phyloP scores from a whole-genome alignment of 495 filamentous ascomycete genomes.

The Clohesyomyces aquaticus region DNA sequence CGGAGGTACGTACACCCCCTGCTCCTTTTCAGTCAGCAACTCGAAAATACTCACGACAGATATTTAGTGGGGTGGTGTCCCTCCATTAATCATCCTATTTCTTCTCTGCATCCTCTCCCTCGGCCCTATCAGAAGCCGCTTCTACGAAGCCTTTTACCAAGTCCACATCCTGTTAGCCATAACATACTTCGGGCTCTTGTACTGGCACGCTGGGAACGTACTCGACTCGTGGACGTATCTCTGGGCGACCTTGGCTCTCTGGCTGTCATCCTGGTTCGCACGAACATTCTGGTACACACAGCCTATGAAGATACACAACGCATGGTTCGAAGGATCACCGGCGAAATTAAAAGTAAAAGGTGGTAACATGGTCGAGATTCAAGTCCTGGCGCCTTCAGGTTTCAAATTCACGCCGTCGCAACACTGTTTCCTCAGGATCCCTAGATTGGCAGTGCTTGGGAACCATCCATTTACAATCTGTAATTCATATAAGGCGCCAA shows the following conservation, averaged over 20 bases:
- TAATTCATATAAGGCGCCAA: constrained; percentile 26
- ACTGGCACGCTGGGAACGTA: constrained; percentile 40
- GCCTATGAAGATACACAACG: constrained; percentile 20
- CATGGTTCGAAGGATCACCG: constrained; percentile 20
- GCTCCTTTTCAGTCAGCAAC: no score
- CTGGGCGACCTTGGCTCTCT: constrained; percentile 43
- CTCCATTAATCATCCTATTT: constrained; percentile 46
- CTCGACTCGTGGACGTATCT: constrained; percentile 42
- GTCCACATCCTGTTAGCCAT: constrained; percentile 36
- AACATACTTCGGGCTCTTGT: constrained; percentile 37
- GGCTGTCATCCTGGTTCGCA: constrained; percentile 24
- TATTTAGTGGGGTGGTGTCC: constrained; percentile 41
- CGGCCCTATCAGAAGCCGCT: constrained; percentile 43
- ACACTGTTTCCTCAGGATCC: constrained; percentile 41
- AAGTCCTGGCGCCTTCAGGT: constrained; percentile 23
- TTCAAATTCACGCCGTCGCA: constrained; percentile 33
- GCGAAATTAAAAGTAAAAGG: constrained; percentile 8
- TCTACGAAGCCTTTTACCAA: constrained; percentile 38
- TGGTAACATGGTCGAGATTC: constrained; percentile 28
- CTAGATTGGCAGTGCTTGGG: constrained; percentile 28
- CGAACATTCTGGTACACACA: constrained; percentile 31
- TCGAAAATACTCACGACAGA: no score
- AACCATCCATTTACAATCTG: constrained; percentile 46
- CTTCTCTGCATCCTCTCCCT: constrained; percentile 45
- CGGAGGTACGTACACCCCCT: no score